Percentiles rank a stretch among this genome's conserved stretches.
Conservation (phyloP, 2,329 filamentous ascomycete genomes). For the Pyrenophora seminiperda region DNA sequence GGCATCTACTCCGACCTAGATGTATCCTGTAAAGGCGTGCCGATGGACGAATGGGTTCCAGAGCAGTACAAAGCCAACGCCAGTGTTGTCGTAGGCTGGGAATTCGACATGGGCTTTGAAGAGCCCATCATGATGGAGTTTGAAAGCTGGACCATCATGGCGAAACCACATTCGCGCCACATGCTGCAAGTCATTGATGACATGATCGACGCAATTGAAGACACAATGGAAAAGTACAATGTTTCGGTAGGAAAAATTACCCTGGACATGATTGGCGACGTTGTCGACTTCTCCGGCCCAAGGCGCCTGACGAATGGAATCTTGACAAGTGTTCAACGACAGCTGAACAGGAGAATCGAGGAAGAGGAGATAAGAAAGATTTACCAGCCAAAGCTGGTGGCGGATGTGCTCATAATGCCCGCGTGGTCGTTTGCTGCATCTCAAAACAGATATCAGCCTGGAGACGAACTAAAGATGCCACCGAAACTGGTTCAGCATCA, state of each 20-base stretch:
- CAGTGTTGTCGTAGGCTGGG: conserved; percentile 48
- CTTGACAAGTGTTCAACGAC: conserved; percentile 30
- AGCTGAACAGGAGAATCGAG: conserved; percentile 17
- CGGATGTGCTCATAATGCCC: conserved; percentile 33
- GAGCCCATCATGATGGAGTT: conserved; percentile 32
- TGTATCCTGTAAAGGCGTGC: conserved; percentile 39
- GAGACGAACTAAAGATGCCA: conserved; percentile 8
- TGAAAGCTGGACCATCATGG: conserved; percentile 41
- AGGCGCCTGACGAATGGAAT: conserved; percentile 32
- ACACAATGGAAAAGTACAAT: too few relatives aligned
- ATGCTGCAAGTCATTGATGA: conserved; percentile 34
- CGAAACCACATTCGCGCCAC: conserved; percentile 29
- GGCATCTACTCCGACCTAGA: conserved; percentile 53
- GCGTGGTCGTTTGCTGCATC: conserved; percentile 20
- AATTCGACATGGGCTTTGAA: conserved; percentile 43
- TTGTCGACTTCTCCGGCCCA: conserved; percentile 39
- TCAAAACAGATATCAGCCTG: conserved; percentile 17
- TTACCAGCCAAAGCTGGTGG: conserved; percentile 33
- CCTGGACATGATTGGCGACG: conserved; percentile 29
- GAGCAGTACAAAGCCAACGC: conserved; percentile 34
- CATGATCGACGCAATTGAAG: too few relatives aligned
- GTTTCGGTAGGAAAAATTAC: conserved; percentile 17
- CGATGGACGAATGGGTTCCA: conserved; percentile 48
- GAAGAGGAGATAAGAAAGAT: conserved; percentile 27
- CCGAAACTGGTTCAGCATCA: conserved; percentile 23